A percentile compares a stretch with the other conserved stretches of the same genome.
Evolutionary conservation across 2,329 filamentous ascomycete species (phyloP).

Genomic region (Zymoseptoria brevis): DNA sequence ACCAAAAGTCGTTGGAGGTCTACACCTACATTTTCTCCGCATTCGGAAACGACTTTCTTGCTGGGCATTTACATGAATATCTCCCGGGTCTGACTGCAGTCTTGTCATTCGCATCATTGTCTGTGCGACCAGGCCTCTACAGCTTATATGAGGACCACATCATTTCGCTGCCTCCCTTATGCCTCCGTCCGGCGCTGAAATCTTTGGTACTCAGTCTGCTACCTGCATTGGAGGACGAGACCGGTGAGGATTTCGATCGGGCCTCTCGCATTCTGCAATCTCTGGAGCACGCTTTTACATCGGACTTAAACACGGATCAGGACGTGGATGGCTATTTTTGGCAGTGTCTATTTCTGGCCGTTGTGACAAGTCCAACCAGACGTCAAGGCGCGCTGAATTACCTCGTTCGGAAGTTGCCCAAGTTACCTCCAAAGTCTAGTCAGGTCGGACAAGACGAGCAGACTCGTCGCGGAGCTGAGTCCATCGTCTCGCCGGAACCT

Average conservation of each 20-base stretch:
- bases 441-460: neutral
- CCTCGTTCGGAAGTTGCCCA: slow-evolving; percentile 69
- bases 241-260: slow-evolving; percentile 91
- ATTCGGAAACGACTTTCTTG: slow-evolving; percentile 59
- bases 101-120: slow-evolving; percentile 87
- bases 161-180: slow-evolving; percentile 58
- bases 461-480: slow-evolving; percentile 31
- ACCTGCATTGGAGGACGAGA: slow-evolving; percentile 90
- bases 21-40: slow-evolving; percentile 83
- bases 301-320: slow-evolving; percentile 44
- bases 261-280: slow-evolving; percentile 71
- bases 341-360: slow-evolving; percentile 93
- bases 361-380: slow-evolving; percentile 79
- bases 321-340: slow-evolving; percentile 70
- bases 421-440: slow-evolving; percentile 42
- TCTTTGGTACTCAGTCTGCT: slow-evolving; percentile 81
- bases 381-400: slow-evolving; percentile 84
- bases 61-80: slow-evolving; percentile 76
- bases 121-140: slow-evolving; percentile 78
- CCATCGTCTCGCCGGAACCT: slow-evolving; percentile 83
- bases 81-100: slow-evolving; percentile 83
- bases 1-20: slow-evolving; percentile 93
- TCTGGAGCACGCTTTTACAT: slow-evolving; percentile 61
- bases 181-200: slow-evolving; percentile 80
- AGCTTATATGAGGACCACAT: slow-evolving; percentile 76